Base-by-base conservation (phyloP, 345 rosid genomes). In the Pistacia vera region DNA sequence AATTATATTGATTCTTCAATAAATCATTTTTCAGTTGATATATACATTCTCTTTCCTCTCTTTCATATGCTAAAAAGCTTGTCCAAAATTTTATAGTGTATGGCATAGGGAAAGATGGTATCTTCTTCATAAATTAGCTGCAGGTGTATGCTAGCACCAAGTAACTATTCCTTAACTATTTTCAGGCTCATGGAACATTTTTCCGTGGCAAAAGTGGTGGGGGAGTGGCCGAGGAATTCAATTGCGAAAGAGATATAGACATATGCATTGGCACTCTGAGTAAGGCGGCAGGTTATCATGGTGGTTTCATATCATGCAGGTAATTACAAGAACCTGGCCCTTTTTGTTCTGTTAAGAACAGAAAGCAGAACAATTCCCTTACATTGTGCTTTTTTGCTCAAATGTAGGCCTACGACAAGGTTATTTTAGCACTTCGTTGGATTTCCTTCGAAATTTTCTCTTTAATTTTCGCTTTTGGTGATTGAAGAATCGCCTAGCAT, bases 291-390 rank as follows among this genome's bases (percentile, higher is more conserved):
- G 99, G 98, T 80, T 92, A 97, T 91, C 97, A 90, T 75, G 99
- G 99, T 38, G 99, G 99, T 78, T 96, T 93, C 82, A 84, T 96
- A 16, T 90, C 97, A 33, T 96, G 99, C 97, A 93, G 98, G 98
- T 94, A 83, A 66, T 51, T 3, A 59, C 64, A 67, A 49, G 36
- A 18, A 11, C 68, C 49, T 52, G 35, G 63, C 76, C 48, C 60
- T 61, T 10, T 14, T 11, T 52, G 70, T 73, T 55, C 36, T 44
- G 8, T 14, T 48, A 66, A 73, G 44, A 69, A 66, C 20, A 66
- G 33, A 58, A 69, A 28, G 30, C 30, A 61, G n/a, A 30, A 61
- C 22, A 54, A 10, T 70, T 56, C 38, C 36, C 4, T 68, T 68
- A 4, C 9, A 20, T 66, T 66, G 49, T 12, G n/a, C 38, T 13